These are phyloP conservation scores for Ustilago bromivora DNA, from an alignment of 1,284 basidiomycete genomes.

Conservation along the genomic window DNA sequence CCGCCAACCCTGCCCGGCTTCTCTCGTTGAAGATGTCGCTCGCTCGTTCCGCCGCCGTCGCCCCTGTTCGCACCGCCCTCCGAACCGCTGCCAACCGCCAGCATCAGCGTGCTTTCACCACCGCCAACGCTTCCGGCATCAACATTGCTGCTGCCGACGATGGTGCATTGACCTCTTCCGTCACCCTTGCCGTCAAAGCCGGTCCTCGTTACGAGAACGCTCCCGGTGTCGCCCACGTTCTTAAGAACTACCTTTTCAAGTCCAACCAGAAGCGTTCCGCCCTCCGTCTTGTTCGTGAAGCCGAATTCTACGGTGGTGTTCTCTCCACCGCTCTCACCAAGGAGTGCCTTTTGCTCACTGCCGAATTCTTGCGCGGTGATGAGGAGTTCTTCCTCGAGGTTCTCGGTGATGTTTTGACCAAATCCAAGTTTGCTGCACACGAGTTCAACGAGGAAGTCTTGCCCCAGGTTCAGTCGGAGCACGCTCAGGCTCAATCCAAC, in stretches of 20 bases:
- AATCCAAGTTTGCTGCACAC: constrained; percentile 61
- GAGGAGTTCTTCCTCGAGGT: constrained; percentile 73
- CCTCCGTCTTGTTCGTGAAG: constrained; percentile 89
- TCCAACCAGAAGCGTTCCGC: constrained; percentile 77
- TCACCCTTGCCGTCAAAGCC: constrained; percentile 65
- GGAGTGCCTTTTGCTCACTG: constrained; percentile 91
- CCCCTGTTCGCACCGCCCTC: constrained; percentile 48
- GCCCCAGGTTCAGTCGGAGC: constrained; percentile 61
- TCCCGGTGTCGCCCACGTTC: constrained; percentile 62
- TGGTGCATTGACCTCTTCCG: constrained; percentile 58
- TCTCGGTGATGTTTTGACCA: constrained; percentile 64
- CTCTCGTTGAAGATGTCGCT: constrained; percentile 45
- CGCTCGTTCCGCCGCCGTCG: constrained; percentile 52
- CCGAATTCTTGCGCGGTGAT: constrained; percentile 94
- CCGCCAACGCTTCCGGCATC: constrained; percentile 55
- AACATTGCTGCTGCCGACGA: constrained; percentile 57
- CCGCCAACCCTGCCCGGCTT: neutral
- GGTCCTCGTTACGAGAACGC: constrained; percentile 61
- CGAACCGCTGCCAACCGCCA: constrained; percentile 30
- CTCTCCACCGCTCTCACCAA: constrained; percentile 86
- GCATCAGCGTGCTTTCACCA: constrained; percentile 51
- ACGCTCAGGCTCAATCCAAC: constrained; percentile 56
- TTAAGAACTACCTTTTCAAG: constrained; percentile 67
- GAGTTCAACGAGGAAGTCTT: constrained; percentile 68
- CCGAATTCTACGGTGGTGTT: constrained; percentile 93